phyloP scores from a whole-genome alignment of 768 basidiomycete genomes.

The Cantharellus cinnabarinus region DNA sequence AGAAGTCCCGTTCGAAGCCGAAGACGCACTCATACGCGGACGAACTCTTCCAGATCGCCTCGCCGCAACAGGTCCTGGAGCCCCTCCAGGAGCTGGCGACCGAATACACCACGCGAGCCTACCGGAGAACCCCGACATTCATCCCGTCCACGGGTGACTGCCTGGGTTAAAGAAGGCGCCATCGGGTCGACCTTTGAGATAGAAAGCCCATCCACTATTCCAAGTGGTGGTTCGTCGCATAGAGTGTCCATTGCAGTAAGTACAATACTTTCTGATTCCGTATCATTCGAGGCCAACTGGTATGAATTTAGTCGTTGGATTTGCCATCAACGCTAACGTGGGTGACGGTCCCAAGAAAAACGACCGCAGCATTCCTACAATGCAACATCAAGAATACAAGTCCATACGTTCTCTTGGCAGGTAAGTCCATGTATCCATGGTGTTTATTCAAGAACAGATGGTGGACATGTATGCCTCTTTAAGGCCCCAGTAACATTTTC shows the following conservation, averaged over 20 bases:
- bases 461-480: conserved; percentile 5
- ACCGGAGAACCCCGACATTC: too few species aligned
- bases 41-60: too few species aligned
- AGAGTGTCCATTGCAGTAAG: conserved; percentile 7
- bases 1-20: too few species aligned
- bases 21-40: too few species aligned
- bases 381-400: conserved; percentile 9
- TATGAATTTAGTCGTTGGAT: conserved; percentile 1
- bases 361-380: background rate
- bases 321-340: conserved; percentile 7
- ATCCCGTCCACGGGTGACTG: too few species aligned
- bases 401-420: conserved; percentile 5
- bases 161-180: background rate
- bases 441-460: conserved; percentile 6
- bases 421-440: background rate
- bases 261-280: background rate
- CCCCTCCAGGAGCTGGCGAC: background rate
- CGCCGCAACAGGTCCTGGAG: background rate
- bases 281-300: background rate
- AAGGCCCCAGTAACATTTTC: background rate
- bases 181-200: conserved; percentile 5
- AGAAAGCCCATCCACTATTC: conserved; percentile 7
- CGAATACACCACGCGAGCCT: too few species aligned
- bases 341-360: conserved; percentile 7
- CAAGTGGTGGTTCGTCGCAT: conserved; percentile 6